Evolutionary conservation across 106 monocot genomes (phyloP).

Genomic region (Allium sativum): DNA sequence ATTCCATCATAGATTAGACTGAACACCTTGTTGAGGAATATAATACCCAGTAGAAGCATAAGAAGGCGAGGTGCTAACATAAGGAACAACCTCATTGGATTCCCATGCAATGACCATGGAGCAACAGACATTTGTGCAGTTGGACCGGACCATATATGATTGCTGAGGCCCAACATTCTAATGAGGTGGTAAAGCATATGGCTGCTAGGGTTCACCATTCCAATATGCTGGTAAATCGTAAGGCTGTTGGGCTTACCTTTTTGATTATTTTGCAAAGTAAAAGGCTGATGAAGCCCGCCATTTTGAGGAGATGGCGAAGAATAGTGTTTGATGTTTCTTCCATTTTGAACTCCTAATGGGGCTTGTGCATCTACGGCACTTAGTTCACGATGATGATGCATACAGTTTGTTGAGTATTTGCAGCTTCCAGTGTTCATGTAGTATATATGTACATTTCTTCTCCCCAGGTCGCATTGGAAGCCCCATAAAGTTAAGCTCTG

Average conservation of each 20-base stretch:
- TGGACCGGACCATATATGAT: too few species aligned
- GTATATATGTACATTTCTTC: constrained; percentile 28
- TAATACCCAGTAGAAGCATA: constrained; percentile 4
- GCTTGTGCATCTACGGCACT: constrained; percentile 10
- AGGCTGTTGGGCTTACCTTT: too few species aligned
- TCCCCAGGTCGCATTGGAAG: constrained; percentile 57
- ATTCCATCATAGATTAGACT: constrained; percentile 8
- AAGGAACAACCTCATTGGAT: constrained; percentile 6
- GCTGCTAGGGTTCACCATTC: too few species aligned
- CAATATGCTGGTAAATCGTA: too few species aligned
- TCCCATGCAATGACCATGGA: constrained; percentile 2
- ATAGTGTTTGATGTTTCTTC: neutral
- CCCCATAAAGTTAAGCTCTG: constrained; percentile 59
- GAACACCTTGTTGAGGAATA: constrained; percentile 5
- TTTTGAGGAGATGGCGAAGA: neutral
- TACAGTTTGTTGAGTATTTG: constrained; percentile 39
- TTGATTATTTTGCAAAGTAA: too few species aligned
- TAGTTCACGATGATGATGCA: constrained; percentile 54
- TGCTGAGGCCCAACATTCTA: too few species aligned
- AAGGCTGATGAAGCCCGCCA: too few species aligned
- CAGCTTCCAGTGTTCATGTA: constrained; percentile 55
- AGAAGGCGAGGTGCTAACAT: neutral
- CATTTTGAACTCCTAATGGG: constrained; percentile 10
- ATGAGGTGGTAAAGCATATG: too few species aligned
- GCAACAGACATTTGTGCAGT: constrained; percentile 7